These are phyloP conservation scores for Viscum album DNA, from an alignment of 177 flowering plant species.

Conservation along the genomic window DNA sequence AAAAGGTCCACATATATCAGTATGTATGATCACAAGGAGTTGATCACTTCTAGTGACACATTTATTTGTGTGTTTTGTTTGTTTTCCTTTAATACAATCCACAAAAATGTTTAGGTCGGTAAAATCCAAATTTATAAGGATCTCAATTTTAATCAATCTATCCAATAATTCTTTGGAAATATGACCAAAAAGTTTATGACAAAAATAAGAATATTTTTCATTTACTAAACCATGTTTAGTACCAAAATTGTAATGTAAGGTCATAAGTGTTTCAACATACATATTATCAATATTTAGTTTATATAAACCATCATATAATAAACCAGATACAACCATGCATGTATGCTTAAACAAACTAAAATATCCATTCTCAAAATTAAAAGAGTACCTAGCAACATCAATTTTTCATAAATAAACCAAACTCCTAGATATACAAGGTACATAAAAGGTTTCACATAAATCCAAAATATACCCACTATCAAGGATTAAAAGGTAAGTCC, in stretches of 20 bases:
- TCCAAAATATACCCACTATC: background rate
- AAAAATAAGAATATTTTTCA: background rate
- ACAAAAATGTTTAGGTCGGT: background rate
- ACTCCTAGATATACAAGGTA: background rate
- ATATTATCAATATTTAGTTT: background rate
- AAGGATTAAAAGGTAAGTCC: background rate
- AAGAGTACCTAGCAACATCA: background rate
- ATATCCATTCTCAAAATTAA: background rate
- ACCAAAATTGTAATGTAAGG: background rate
- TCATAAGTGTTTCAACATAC: background rate
- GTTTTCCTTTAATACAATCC: background rate
- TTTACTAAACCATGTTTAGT: background rate
- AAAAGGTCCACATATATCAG: background rate
- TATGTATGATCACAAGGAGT: background rate
- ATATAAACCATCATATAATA: background rate
- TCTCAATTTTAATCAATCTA: background rate
- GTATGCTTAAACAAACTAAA: background rate
- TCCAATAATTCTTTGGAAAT: background rate
- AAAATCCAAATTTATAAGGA: background rate
- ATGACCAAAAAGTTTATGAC: background rate
- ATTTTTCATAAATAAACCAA: background rate
- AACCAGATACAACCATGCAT: background rate
- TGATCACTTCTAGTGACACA: constrained; percentile 1
- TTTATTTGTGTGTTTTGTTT: constrained; percentile 10
- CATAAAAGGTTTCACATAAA: background rate